Evolutionary conservation across 2,329 filamentous ascomycete genomes (phyloP).

Genomic region (Penicillium freii): DNA sequence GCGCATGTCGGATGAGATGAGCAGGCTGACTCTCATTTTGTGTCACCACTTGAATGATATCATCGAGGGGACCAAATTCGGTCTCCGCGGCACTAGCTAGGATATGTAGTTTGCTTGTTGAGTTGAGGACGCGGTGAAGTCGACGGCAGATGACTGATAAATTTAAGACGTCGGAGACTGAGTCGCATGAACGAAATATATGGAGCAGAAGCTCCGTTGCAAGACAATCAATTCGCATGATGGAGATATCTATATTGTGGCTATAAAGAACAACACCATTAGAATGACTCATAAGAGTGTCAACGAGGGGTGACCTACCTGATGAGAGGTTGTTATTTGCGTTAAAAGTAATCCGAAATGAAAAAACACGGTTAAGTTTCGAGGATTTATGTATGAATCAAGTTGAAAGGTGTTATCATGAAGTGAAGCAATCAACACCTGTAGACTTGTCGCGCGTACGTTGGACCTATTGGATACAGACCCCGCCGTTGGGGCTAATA

Average conservation of each 20-base stretch:
- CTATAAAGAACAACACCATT: not conserved
- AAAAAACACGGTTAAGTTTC: not conserved
- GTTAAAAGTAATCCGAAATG: not conserved
- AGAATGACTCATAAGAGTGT: not conserved
- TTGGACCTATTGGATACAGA: slow-evolving; percentile 24
- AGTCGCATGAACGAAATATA: slow-evolving; percentile 54
- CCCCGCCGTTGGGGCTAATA: slow-evolving; percentile 36
- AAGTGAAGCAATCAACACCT: slow-evolving; percentile 18
- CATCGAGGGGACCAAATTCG: slow-evolving; percentile 58
- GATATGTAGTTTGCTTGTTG: slow-evolving; percentile 55
- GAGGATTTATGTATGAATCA: not conserved
- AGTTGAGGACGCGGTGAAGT: slow-evolving; percentile 52
- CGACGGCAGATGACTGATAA: slow-evolving; percentile 56
- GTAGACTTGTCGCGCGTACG: slow-evolving; percentile 14
- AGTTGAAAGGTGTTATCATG: slow-evolving; percentile 12
- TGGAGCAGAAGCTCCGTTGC: slow-evolving; percentile 60
- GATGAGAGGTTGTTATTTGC: not conserved
- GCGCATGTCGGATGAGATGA: slow-evolving; percentile 53
- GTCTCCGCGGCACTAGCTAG: slow-evolving; percentile 54
- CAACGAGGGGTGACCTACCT: not conserved
- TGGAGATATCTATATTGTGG: slow-evolving; percentile 5
- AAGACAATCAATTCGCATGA: slow-evolving; percentile 56
- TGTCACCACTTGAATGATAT: slow-evolving; percentile 60
- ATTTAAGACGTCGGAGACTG: slow-evolving; percentile 54
- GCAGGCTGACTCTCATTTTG: slow-evolving; percentile 60